phyloP scores from a whole-genome alignment of 108 stramenopile genomes.

The Bacterosira constricta region DNA sequence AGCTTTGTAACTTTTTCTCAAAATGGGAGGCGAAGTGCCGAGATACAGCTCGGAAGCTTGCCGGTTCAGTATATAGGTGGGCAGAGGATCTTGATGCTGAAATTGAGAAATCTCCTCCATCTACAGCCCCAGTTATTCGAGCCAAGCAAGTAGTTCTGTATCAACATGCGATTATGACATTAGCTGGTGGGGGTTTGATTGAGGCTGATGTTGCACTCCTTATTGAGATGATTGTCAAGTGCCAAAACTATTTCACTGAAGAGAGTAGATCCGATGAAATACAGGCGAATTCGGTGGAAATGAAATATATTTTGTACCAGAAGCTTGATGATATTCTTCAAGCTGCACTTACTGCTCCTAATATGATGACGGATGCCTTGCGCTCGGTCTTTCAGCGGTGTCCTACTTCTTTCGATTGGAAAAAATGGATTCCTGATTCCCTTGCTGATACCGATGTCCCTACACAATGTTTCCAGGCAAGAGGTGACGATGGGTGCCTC shows the following conservation, averaged over 20 bases:
- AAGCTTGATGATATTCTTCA: constrained; percentile 5
- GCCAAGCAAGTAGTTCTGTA: constrained; percentile 19
- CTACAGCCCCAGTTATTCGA: not conserved
- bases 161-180: constrained; percentile 19
- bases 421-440: constrained; percentile 4
- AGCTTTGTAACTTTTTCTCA: constrained; percentile 25
- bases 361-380: constrained; percentile 14
- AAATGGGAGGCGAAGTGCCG: constrained; percentile 2
- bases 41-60: constrained; percentile 1
- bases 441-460: not conserved
- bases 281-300: not conserved
- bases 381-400: constrained; percentile 12
- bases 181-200: constrained; percentile 14
- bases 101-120: constrained; percentile 18
- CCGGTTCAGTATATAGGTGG: constrained; percentile 9
- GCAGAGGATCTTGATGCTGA: constrained; percentile 12
- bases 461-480: constrained; percentile 46
- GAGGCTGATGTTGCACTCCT: constrained; percentile 14
- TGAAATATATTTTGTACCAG: constrained; percentile 2
- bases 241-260: constrained; percentile 23
- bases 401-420: constrained; percentile 28
- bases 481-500: constrained; percentile 17
- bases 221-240: constrained; percentile 22
- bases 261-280: constrained; percentile 13
- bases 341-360: not conserved